Percentiles rank a stretch among this genome's conserved stretches.
These are phyloP conservation scores for Penicillium vulpinum DNA, from an alignment of 2,329 filamentous ascomycete species.

Conservation along the genomic window DNA sequence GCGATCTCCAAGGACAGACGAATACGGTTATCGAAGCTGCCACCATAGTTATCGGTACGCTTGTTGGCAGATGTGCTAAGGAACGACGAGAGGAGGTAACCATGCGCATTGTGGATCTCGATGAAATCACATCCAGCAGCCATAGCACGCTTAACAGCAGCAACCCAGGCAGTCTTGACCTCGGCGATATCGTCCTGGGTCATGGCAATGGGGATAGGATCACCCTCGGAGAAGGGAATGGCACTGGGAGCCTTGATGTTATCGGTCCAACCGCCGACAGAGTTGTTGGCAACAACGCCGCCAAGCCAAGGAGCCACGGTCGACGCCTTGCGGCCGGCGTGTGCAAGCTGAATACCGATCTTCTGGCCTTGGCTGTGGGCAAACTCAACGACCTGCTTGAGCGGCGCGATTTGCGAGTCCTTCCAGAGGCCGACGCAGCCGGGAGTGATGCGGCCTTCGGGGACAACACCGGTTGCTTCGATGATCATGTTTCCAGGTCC, in stretches of 20 bases:
- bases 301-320: slow-evolving; percentile 56
- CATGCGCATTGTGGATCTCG: slow-evolving; percentile 77
- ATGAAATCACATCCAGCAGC: slow-evolving; percentile 73
- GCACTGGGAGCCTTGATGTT: slow-evolving; percentile 60
- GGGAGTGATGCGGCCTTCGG: slow-evolving; percentile 81
- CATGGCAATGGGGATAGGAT: slow-evolving; percentile 67
- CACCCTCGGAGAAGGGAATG: slow-evolving; percentile 62
- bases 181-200: slow-evolving; percentile 66
- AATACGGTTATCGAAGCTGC: slow-evolving; percentile 62
- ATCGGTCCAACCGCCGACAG: slow-evolving; percentile 56
- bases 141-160: slow-evolving; percentile 60
- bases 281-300: slow-evolving; percentile 47
- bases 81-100: slow-evolving; percentile 72
- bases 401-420: slow-evolving; percentile 74
- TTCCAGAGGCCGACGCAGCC: slow-evolving; percentile 66
- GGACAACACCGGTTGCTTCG: slow-evolving; percentile 73
- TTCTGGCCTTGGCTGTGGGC: slow-evolving; percentile 76
- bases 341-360: slow-evolving; percentile 77
- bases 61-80: slow-evolving; percentile 67
- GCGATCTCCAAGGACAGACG: slow-evolving; percentile 68
- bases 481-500: slow-evolving; percentile 75
- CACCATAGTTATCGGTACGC: slow-evolving; percentile 59
- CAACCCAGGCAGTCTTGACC: slow-evolving; percentile 63
- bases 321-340: slow-evolving; percentile 69
- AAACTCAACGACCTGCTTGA: slow-evolving; percentile 71